Percentiles rank a stretch among this genome's conserved stretches.
These are phyloP conservation scores for Rhinocladiella similis DNA, from an alignment of 2,329 filamentous ascomycete species.

Conservation along the genomic window DNA sequence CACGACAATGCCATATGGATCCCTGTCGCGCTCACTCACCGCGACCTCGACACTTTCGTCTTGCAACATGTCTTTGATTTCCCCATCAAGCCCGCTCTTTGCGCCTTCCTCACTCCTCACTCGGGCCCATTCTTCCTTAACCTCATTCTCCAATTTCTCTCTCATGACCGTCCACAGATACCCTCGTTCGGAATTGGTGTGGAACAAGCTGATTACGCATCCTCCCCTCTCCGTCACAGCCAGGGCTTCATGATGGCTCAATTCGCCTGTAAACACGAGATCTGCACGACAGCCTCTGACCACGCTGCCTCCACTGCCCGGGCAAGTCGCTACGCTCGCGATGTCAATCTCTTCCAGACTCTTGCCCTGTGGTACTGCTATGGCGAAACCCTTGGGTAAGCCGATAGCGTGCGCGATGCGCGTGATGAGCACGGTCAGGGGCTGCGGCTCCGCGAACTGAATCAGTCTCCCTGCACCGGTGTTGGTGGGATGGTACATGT, in stretches of 20 bases:
- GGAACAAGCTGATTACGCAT: conserved; percentile 81
- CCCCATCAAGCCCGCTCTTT: conserved; percentile 37
- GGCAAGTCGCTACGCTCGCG: conserved; percentile 77
- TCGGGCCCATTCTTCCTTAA: conserved; percentile 58
- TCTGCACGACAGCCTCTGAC: conserved; percentile 61
- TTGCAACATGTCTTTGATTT: conserved; percentile 49
- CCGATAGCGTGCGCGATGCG: conserved; percentile 64
- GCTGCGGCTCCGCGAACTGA: conserved; percentile 53
- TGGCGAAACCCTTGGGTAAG: conserved; percentile 63
- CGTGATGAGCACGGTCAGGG: conserved; percentile 59
- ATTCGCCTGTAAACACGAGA: conserved; percentile 84
- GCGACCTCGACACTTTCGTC: conserved; percentile 63
- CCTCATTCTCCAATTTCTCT: conserved; percentile 59
- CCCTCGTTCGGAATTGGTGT: conserved; percentile 87
- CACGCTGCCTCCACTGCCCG: conserved; percentile 76
- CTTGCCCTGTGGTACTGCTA: conserved; percentile 63
- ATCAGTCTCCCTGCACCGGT: conserved; percentile 65
- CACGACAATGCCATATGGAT: conserved; percentile 80
- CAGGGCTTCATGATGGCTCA: conserved; percentile 90
- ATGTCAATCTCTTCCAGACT: conserved; percentile 59
- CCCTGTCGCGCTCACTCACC: conserved; percentile 76
- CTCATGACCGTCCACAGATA: conserved; percentile 74
- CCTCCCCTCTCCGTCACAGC: conserved; percentile 80
- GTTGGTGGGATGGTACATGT: conserved; percentile 39
- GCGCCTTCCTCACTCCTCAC: conserved; percentile 44